These are phyloP conservation scores for Alliaria petiolata DNA, from an alignment of 345 rosid species.

Conservation along the genomic window DNA sequence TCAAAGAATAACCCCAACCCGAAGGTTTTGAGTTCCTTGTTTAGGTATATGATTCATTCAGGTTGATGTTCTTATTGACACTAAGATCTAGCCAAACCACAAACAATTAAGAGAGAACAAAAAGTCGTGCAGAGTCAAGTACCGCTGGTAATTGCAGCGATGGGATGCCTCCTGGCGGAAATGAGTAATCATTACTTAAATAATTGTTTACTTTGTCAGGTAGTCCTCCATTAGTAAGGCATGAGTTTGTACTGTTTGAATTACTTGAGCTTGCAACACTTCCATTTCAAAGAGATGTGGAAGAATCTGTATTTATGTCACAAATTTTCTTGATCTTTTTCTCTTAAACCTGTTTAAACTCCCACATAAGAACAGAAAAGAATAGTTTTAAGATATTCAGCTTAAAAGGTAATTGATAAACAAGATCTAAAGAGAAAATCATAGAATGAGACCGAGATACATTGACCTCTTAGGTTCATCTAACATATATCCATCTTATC, in stretches of 20 bases:
- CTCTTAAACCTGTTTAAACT: conserved; percentile 73
- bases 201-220: conserved; percentile 40
- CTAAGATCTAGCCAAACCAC: background rate
- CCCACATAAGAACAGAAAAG: conserved; percentile 2
- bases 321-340: conserved; percentile 84
- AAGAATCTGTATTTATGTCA: conserved; percentile 76
- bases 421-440: background rate
- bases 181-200: conserved; percentile 45
- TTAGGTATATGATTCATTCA: background rate
- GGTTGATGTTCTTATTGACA: background rate
- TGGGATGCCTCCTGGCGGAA: conserved; percentile 70
- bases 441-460: background rate
- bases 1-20: conserved; percentile 12
- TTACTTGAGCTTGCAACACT: conserved; percentile 64
- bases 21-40: background rate
- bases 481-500: background rate
- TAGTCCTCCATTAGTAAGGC: conserved; percentile 61
- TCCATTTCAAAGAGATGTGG: conserved; percentile 67
- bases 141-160: conserved; percentile 84
- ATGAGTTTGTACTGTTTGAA: conserved; percentile 40
- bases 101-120: background rate
- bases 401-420: background rate
- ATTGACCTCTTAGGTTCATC: background rate
- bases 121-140: conserved; percentile 36
- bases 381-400: background rate